Percentiles rank a stretch among this genome's conserved stretches.
phyloP scores from a whole-genome alignment of 306 rosid genomes.

The Dryas alaskensis region DNA sequence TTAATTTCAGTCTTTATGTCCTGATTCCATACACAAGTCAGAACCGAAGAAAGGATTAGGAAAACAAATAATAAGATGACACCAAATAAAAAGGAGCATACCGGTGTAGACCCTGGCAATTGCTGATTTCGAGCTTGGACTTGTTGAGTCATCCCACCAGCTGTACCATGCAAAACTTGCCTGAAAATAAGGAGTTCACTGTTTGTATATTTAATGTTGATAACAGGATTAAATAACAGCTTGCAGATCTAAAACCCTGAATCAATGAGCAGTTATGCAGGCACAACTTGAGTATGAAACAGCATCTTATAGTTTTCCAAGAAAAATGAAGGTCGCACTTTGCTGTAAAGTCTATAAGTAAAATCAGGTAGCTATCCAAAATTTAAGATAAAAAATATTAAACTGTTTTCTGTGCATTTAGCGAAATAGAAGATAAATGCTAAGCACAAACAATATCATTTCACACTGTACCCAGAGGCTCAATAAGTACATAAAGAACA shows the following conservation, averaged over 20 bases:
- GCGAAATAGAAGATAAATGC: not conserved
- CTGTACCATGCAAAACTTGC: slow-evolving; percentile 84
- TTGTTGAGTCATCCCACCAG: slow-evolving; percentile 92
- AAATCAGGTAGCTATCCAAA: not conserved
- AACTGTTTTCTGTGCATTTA: not conserved
- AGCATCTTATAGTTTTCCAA: not conserved
- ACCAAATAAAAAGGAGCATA: slow-evolving; percentile 32
- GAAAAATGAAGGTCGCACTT: not conserved
- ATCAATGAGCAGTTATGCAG: slow-evolving; percentile 8
- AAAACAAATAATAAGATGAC: slow-evolving; percentile 22
- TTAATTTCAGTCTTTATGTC: slow-evolving; percentile 91
- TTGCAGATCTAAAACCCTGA: slow-evolving; percentile 9
- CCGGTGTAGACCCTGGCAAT: slow-evolving; percentile 79
- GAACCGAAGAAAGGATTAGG: slow-evolving; percentile 21
- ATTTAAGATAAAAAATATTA: not conserved
- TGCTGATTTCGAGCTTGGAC: slow-evolving; percentile 90
- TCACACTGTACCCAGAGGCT: not conserved
- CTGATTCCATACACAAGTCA: slow-evolving; percentile 47
- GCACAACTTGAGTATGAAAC: not conserved
- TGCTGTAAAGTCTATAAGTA: slow-evolving; percentile 3
- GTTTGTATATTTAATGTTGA: slow-evolving; percentile 31
- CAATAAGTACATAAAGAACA: not conserved
- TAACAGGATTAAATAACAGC: slow-evolving; percentile 10
- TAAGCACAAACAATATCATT: not conserved
- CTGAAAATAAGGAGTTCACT: slow-evolving; percentile 45